These are phyloP conservation scores for Favolaschia claudopus DNA, from an alignment of 768 basidiomycete species.

Conservation along the genomic window DNA sequence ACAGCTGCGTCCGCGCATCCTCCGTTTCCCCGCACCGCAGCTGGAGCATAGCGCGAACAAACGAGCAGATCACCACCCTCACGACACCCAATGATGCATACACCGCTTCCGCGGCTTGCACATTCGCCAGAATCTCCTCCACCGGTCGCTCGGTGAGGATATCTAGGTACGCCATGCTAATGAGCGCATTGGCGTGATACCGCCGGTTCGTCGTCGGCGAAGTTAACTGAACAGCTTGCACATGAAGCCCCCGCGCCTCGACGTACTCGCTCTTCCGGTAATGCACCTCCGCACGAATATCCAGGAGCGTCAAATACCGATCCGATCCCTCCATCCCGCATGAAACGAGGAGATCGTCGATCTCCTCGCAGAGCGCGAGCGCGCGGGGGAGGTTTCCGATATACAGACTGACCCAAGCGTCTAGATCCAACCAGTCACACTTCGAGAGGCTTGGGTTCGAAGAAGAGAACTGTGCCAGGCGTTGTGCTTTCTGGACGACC, in stretches of 20 bases:
- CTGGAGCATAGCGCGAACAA: too few relatives aligned
- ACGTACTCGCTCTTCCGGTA: constrained; percentile 1
- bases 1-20: too few relatives aligned
- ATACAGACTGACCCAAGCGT: not conserved
- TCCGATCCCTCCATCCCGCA: not conserved
- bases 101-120: not conserved
- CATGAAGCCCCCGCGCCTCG: not conserved
- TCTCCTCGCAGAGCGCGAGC: not conserved
- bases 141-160: not conserved
- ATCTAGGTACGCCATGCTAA: not conserved
- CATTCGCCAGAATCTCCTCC: not conserved
- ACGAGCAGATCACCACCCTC: too few relatives aligned
- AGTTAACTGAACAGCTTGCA: not conserved
- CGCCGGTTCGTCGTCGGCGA: not conserved
- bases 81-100: too few relatives aligned
- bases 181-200: constrained; percentile 1
- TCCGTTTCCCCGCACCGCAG: too few relatives aligned
- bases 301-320: not conserved
- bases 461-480: too few relatives aligned
- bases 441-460: too few relatives aligned
- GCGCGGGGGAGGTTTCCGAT: not conserved
- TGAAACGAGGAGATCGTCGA: not conserved
- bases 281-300: not conserved
- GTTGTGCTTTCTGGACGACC: too few relatives aligned
- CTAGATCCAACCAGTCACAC: too few relatives aligned